Evolutionary conservation across 2,329 filamentous ascomycete species (phyloP).

Genomic region (Sclerotinia glacialis): DNA sequence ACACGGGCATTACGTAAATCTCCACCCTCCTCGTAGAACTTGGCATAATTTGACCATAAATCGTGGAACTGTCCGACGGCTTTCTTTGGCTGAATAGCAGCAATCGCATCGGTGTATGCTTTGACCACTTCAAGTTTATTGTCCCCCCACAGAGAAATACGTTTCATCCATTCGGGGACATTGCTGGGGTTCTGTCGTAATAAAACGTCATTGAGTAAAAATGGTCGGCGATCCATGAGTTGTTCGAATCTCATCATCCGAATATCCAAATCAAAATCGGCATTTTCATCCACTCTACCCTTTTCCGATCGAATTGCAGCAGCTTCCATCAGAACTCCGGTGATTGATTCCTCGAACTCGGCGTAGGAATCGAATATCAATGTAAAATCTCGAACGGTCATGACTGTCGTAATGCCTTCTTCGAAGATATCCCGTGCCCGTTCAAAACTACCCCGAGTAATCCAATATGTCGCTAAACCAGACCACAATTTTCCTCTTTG

Average conservation of each 20-base stretch:
- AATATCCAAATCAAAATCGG: slow-evolving; percentile 92
- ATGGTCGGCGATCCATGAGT: slow-evolving; percentile 93
- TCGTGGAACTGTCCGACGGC: slow-evolving; percentile 91
- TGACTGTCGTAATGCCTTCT: slow-evolving; percentile 93
- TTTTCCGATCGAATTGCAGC: slow-evolving; percentile 78
- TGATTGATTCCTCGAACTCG: slow-evolving; percentile 96
- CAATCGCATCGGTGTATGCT: slow-evolving; percentile 92
- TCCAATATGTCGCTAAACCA: slow-evolving; percentile 94
- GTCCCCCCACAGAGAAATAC: slow-evolving; percentile 91
- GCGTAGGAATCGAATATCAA: slow-evolving; percentile 94
- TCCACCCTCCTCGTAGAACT: slow-evolving; percentile 88
- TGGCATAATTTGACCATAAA: slow-evolving; percentile 94
- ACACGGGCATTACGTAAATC: slow-evolving; percentile 82
- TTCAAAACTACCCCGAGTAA: slow-evolving; percentile 88
- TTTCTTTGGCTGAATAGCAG: slow-evolving; percentile 89
- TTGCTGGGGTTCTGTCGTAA: slow-evolving; percentile 95
- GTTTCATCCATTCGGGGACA: slow-evolving; percentile 94
- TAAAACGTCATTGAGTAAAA: slow-evolving; percentile 93
- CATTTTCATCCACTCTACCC: slow-evolving; percentile 72
- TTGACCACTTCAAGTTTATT: slow-evolving; percentile 89
- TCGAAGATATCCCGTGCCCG: slow-evolving; percentile 90
- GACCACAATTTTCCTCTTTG: slow-evolving; percentile 95
- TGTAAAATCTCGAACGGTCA: slow-evolving; percentile 97
- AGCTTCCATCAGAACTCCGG: slow-evolving; percentile 85
- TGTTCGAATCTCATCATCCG: slow-evolving; percentile 98